Evolutionary conservation across 1,284 basidiomycete species (phyloP).

Genomic region (Melampsora abietis-canadensis): DNA sequence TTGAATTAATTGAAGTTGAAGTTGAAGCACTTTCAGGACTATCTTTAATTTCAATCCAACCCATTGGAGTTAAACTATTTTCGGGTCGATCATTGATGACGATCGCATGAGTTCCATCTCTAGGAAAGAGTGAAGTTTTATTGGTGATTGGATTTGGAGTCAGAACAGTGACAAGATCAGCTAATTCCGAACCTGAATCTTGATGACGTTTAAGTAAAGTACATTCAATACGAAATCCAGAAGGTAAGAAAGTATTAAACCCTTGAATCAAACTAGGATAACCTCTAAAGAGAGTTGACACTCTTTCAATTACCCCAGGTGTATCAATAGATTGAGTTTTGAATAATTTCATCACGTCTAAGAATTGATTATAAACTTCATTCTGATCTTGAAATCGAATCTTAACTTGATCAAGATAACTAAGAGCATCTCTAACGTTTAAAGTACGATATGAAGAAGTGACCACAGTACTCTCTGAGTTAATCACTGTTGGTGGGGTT

Average conservation of each 20-base stretch:
- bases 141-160: constrained; percentile 36
- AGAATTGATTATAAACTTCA: constrained; percentile 42
- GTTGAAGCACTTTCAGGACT: constrained; percentile 6
- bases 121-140: constrained; percentile 37
- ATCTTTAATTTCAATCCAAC: constrained; percentile 14
- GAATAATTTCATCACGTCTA: constrained; percentile 44
- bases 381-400: constrained; percentile 43
- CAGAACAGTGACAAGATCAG: constrained; percentile 37
- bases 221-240: constrained; percentile 54
- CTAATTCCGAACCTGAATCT: background rate
- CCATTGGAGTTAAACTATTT: constrained; percentile 18
- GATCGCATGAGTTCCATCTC: constrained; percentile 27
- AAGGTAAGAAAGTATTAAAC: constrained; percentile 54
- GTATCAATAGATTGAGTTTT: constrained; percentile 51
- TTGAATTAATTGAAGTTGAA: constrained; percentile 8
- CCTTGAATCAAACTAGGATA: constrained; percentile 54
- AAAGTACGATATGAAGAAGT: constrained; percentile 30
- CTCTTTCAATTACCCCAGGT: constrained; percentile 54
- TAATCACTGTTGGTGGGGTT: background rate
- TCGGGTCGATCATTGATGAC: constrained; percentile 16
- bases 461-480: background rate
- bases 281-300: constrained; percentile 54
- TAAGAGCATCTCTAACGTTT: constrained; percentile 41
- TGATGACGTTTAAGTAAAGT: constrained; percentile 10
- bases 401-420: constrained; percentile 44